Base-by-base conservation (phyloP, 352 stramenopile species). In the Saprolegnia parasitica region DNA sequence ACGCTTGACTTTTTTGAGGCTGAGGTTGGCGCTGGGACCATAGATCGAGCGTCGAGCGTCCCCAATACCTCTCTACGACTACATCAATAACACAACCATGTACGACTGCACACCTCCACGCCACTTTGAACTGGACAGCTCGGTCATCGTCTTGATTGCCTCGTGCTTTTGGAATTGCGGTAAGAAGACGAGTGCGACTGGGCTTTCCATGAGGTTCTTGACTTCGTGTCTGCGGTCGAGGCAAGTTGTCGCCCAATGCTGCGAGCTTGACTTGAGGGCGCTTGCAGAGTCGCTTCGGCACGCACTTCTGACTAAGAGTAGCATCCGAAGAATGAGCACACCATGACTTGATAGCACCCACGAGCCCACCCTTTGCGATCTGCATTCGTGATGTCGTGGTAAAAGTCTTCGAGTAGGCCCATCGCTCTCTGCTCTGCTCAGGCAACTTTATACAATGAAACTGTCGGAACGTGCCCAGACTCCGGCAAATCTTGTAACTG, bases 371-470 rank as follows among this genome's bases (percentile, higher is more conserved):
- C 13, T 24, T 26, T 26, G 29, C 23, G 58, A 23, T 32, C 40
- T n/a, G 15, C 15, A 24, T n/a, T 67, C 58, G 26, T 56, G 21
- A 67, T 40, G 10, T 67, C 58, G 8, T 40, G 39, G 40, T 67
- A 67, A 26, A 55, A 67, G 23, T 67, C 58, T 24, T 67, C 58
- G 6, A 67, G 40, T 21, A 67, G 40, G 13, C 58, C 58, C 58
- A 67, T 67, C 20, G 11, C 20, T 16, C 29, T 49, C 29, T n/a
- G n/a, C n/a, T n/a, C n/a, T n/a, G n/a, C n/a, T n/a, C n/a, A n/a
- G n/a, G n/a, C n/a, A n/a, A n/a, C n/a, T n/a, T n/a, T n/a, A n/a
- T n/a, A n/a, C n/a, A n/a, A n/a, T n/a, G n/a, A n/a, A n/a, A n/a
- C n/a, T n/a, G n/a, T n/a, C n/a, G n/a, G n/a, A n/a, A n/a, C n/a